Evolutionary conservation across 345 rosid species (phyloP).

Genomic region (Adansonia digitata): DNA sequence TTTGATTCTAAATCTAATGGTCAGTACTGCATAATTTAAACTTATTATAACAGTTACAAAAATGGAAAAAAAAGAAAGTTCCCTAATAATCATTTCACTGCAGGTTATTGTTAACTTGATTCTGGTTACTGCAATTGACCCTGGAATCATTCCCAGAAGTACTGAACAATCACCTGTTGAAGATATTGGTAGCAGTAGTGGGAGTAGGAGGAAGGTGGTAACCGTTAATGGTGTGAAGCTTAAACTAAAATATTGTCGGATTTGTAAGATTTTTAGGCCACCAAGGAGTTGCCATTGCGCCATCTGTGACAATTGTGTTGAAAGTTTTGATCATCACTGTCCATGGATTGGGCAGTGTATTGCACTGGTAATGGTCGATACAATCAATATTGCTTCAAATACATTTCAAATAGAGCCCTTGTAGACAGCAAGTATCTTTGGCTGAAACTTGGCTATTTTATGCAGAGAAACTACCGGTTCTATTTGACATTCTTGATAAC

Average conservation of each 20-base stretch:
- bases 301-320: constrained; percentile 38
- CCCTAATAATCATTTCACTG: not conserved
- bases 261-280: constrained; percentile 34
- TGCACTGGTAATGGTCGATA: constrained; percentile 27
- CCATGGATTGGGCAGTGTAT: constrained; percentile 43
- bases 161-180: constrained; percentile 9
- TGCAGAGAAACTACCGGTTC: constrained; percentile 39
- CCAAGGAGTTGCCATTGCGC: constrained; percentile 48
- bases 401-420: not conserved
- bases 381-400: not conserved
- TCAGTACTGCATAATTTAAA: constrained; percentile 8
- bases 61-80: not conserved
- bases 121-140: constrained; percentile 30
- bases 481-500: constrained; percentile 26
- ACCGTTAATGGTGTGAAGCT: constrained; percentile 31
- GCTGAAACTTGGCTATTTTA: not conserved
- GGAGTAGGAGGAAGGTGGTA: constrained; percentile 25
- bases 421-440: not conserved
- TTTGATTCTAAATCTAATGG: constrained; percentile 22
- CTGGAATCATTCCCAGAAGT: constrained; percentile 36
- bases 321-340: constrained; percentile 41
- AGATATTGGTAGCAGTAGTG: constrained; percentile 17
- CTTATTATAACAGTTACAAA: not conserved
- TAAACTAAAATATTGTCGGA: constrained; percentile 34
- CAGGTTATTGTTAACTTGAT: constrained; percentile 35